A percentile compares a stretch with the other conserved stretches of the same genome.
Conservation (phyloP, 108 stramenopile species). For the Asterionellopsis glacialis region DNA sequence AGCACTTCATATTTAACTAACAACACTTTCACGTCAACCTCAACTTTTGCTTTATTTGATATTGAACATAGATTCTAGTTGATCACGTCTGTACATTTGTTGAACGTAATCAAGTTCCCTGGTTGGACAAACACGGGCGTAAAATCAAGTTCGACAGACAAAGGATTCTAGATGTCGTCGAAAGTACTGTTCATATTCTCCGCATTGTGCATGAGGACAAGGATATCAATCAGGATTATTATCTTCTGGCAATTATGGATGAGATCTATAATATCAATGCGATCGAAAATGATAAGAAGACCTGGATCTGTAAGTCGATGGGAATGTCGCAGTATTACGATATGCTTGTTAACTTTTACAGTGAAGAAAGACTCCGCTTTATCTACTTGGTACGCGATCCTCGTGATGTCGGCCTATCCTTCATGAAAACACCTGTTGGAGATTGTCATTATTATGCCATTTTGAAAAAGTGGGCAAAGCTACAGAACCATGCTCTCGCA, state of each 20-base stretch:
- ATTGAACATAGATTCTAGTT: constrained; percentile 12
- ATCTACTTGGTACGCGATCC: constrained; percentile 37
- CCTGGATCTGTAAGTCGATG: constrained; percentile 38
- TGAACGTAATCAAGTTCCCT: constrained; percentile 37
- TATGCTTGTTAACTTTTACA: constrained; percentile 26
- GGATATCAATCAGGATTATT: constrained; percentile 6
- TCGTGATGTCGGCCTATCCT: constrained; percentile 32
- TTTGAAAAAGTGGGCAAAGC: constrained; percentile 28
- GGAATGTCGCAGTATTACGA: constrained; percentile 29
- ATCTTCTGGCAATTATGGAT: constrained; percentile 29
- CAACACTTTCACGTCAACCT: too few species aligned
- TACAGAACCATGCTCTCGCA: constrained; percentile 6
- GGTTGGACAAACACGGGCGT: constrained; percentile 20
- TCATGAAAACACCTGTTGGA: constrained; percentile 38
- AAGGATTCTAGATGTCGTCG: too few species aligned
- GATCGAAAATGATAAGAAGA: constrained; percentile 24
- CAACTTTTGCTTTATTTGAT: too few species aligned
- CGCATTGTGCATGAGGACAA: constrained; percentile 1
- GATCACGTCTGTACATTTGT: constrained; percentile 41
- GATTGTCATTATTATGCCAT: constrained; percentile 32
- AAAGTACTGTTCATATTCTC: background rate
- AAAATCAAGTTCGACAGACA: constrained; percentile 16
- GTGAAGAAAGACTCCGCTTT: constrained; percentile 25
- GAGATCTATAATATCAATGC: constrained; percentile 22
- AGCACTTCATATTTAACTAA: too few species aligned